Evolutionary conservation across 306 rosid species (phyloP), one percentile per base, ranked within the genome.

Genomic region (Trifolium subterraneum): DNA sequence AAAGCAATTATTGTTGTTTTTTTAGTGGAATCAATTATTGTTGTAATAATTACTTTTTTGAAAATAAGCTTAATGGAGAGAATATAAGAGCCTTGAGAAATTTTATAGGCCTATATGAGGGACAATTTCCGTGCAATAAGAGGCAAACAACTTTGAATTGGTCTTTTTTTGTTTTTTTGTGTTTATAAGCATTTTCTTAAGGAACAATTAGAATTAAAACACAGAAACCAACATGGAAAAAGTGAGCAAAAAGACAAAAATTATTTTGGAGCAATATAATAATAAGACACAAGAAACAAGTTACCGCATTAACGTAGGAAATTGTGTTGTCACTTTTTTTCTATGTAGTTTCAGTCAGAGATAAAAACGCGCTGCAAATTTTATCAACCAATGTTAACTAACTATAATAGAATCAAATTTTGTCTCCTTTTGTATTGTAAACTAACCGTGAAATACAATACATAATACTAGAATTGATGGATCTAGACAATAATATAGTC

Each of bases 71-170:
- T n/a, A n/a, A n/a, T 19, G 42, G 15, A n/a, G 65, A 82, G 75
- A 78, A 23, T 13, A 69, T 68, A 0, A 45, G 55, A 11, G 27
- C 71, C 70, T n/a, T n/a, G n/a, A 36, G 80, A 64, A 71, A 56
- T 20, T 16, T 14, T 72, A 72, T 78, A 82, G 5, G 47, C 22
- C 71, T 38, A 20, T 10, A 5, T 41, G 52, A 71, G 9, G 50
- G 50, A 58, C 8, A 79, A 76, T 75, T 83, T 76, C 82, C 82
- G 60, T 75, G 82, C 27, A 76, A 72, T 60, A 0, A 23, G 52
- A 12, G 59, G 29, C 27, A 12, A 16, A 16, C 27, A 70, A 83
- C 65, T 76, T 84, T 80, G 87, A 84, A 76, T n/a, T 31, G 27
- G 87, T 83, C 84, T 0, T 42, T 42, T 9, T 13, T 4, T n/a